Evolutionary conservation across 495 filamentous ascomycete species (phyloP), one percentile per base, ranked within the genome.

Genomic region (Penicillium pancosmium): DNA sequence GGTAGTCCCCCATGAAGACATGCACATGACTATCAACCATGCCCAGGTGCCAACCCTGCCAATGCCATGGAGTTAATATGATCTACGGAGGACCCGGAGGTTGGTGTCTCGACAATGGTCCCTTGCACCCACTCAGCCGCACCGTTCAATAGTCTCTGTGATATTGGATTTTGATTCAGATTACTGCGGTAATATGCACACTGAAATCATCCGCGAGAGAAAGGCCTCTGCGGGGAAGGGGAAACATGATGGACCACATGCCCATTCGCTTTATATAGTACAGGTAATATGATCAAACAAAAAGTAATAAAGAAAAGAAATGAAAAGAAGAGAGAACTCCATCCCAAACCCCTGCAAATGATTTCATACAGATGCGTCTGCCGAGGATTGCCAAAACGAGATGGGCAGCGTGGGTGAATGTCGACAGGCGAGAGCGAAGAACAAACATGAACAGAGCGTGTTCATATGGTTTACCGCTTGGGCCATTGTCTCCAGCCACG

Each of bases 401-500:
- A 48, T 23, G 3, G 46, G 23, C 46, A 48, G 46, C 21, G 21
- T 9, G 56, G 54, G 51, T 31, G 27, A 55, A 49, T 19, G 21
- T 43, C 41, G 27, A 38, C 21, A 47, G 10, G 25, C 46, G 46
- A 48, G 46, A 48, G 41, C 16, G n/a, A 48, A 49, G 43, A 34
- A 49, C 15, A 16, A 35, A 34, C 23, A 13, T 33, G 23, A 19
- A 19, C 52, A 47, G 8, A 16, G 2, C 21, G 16, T 41, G 19
- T 7, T 31, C 41, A 27, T 33, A 50, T 25, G 19, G 18, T 69
- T 74, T 68, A 78, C 70, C 76, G 68, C 70, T 71, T 92, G 65
- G 94, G 94, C 84, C 84, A 98, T 71, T 91, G 90, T 77, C 87
- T 92, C 94, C 93, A 97, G 52, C 89, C 91, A 73, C 86, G 80